These are phyloP conservation scores for Trypanosoma mega DNA, from an alignment of 208 protist genomes.

Conservation along the genomic window DNA sequence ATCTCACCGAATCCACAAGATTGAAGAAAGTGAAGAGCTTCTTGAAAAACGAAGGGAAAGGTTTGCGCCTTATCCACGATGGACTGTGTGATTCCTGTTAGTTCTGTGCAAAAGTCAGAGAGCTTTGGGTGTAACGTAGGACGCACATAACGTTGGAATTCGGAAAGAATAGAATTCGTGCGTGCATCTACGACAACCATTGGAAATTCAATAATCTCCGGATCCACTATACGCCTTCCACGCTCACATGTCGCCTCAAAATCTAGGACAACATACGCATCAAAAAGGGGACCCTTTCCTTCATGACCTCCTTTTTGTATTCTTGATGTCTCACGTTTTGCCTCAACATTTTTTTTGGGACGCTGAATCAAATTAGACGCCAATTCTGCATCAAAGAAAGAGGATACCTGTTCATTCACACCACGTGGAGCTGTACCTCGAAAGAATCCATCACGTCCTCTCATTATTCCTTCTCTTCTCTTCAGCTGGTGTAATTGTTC, in stretches of 20 bases:
- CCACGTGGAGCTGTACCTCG: background rate
- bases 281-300: slow-evolving; percentile 33
- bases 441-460: background rate
- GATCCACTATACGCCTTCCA: slow-evolving; percentile 30
- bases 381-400: slow-evolving; percentile 13
- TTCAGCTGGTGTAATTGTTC: too few species aligned
- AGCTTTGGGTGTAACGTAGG: slow-evolving; percentile 55
- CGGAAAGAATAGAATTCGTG: slow-evolving; percentile 35
- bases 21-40: slow-evolving; percentile 60
- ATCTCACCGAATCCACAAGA: slow-evolving; percentile 47
- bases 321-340: background rate
- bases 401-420: background rate
- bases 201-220: slow-evolving; percentile 90
- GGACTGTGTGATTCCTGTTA: slow-evolving; percentile 84
- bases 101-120: slow-evolving; percentile 82
- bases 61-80: slow-evolving; percentile 49
- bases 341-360: background rate
- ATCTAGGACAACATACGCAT: slow-evolving; percentile 90
- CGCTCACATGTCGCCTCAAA: slow-evolving; percentile 94
- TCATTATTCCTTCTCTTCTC: background rate
- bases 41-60: slow-evolving; percentile 63
- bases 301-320: background rate
- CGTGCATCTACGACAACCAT: slow-evolving; percentile 75
- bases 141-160: slow-evolving; percentile 91
- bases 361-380: slow-evolving; percentile 12